Percentiles rank a stretch among this genome's conserved stretches.
Conservation (phyloP, 2,329 filamentous ascomycete genomes). For the Nemania sp. region DNA sequence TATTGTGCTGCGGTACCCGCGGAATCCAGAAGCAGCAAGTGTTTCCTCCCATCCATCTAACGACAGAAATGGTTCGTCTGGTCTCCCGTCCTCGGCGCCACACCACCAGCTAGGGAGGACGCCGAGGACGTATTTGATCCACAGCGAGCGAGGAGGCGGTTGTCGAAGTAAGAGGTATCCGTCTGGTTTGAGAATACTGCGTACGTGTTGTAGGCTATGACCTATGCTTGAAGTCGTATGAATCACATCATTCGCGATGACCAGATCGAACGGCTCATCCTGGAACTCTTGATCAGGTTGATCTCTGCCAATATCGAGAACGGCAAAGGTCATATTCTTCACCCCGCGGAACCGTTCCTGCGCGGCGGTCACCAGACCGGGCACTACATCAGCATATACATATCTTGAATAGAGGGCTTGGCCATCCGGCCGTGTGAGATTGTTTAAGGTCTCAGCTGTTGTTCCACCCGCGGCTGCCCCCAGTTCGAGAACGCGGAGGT, state of each 20-base stretch:
- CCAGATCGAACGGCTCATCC: neutral
- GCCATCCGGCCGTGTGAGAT: neutral
- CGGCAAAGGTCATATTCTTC: no score
- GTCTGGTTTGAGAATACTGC: no score
- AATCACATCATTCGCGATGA: neutral
- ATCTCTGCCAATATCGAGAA: neutral
- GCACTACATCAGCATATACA: neutral
- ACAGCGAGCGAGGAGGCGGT: neutral
- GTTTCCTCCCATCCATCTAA: neutral
- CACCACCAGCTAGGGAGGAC: constrained; percentile 1
- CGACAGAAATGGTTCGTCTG: neutral
- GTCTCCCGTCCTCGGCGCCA: neutral
- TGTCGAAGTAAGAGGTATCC: neutral
- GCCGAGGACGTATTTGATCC: neutral
- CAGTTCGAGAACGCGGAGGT: neutral
- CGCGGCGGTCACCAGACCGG: no score
- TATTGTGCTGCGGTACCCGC: neutral
- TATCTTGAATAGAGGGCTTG: neutral
- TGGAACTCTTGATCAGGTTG: neutral
- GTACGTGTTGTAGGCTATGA: no score
- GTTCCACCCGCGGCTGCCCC: neutral
- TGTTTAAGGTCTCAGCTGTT: no score
- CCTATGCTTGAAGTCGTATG: no score
- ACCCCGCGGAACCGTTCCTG: neutral
- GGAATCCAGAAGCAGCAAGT: neutral